Evolutionary conservation across 192 early-diverging fungal genomes (phyloP).

Genomic region (Linnemannia exigua): DNA sequence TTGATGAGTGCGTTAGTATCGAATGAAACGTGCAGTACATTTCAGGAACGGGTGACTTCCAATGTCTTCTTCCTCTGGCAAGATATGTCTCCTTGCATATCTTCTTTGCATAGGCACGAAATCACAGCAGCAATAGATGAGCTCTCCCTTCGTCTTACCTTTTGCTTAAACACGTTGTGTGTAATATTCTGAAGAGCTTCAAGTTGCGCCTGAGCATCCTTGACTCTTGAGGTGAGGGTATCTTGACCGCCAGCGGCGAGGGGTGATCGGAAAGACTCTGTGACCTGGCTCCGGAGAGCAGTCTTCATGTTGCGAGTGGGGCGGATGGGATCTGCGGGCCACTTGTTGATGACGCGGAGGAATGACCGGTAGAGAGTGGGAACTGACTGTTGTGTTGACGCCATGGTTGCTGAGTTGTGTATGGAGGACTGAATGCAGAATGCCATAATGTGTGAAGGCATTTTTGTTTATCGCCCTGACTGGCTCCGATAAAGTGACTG

Average conservation of each 20-base stretch:
- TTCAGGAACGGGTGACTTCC: not conserved
- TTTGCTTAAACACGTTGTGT: conserved; percentile 66
- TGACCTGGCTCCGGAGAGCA: conserved; percentile 66
- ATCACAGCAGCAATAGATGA: too few relatives aligned
- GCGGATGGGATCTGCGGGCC: conserved; percentile 79
- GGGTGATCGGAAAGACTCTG: conserved; percentile 61
- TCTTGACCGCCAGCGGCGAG: conserved; percentile 39
- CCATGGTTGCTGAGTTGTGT: not conserved
- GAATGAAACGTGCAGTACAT: not conserved
- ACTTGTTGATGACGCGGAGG: conserved; percentile 68
- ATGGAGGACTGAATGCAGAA: not conserved
- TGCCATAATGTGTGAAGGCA: not conserved
- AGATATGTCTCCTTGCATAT: too few relatives aligned
- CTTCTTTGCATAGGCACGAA: too few relatives aligned
- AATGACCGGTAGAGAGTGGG: conserved; percentile 69
- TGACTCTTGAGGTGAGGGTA: conserved; percentile 31
- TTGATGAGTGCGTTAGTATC: not conserved
- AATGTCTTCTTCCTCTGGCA: not conserved
- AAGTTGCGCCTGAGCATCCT: conserved; percentile 56
- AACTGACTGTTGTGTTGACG: conserved; percentile 15
- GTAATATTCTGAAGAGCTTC: conserved; percentile 62
- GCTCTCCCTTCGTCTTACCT: conserved; percentile 41
- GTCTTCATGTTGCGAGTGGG: conserved; percentile 78
- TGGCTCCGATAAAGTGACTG: not conserved
- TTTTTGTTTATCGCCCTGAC: not conserved